These are phyloP conservation scores for Cladorrhinum sp. DNA, from an alignment of 2,329 filamentous ascomycete genomes.

Conservation along the genomic window DNA sequence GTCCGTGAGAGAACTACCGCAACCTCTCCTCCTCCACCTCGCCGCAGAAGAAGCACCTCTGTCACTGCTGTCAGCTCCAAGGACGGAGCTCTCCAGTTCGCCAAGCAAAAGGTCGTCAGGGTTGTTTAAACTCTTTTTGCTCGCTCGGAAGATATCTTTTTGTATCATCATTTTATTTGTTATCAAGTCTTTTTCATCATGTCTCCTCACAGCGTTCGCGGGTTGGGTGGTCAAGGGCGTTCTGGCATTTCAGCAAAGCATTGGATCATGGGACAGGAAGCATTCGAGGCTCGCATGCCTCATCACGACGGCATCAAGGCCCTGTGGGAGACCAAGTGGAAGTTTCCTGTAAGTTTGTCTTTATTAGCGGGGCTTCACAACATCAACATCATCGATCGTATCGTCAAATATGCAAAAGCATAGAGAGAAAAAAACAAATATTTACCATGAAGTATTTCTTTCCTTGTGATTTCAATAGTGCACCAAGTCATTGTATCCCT, in stretches of 20 bases:
- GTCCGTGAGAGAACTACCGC: constrained; percentile 23
- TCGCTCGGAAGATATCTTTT: constrained; percentile 12
- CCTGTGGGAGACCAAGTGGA: constrained; percentile 77
- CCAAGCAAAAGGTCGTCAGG: constrained; percentile 34
- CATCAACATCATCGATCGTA: background rate
- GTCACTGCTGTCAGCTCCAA: constrained; percentile 26
- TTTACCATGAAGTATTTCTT: background rate
- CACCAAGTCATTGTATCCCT: constrained; percentile 64
- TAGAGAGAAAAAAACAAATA: constrained; percentile 3
- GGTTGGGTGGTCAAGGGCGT: background rate
- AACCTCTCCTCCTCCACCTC: constrained; percentile 14
- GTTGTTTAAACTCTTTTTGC: constrained; percentile 21
- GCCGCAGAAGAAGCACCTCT: constrained; percentile 24
- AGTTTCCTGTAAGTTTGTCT: constrained; percentile 53
- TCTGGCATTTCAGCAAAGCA: constrained; percentile 16
- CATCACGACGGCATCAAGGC: constrained; percentile 59
- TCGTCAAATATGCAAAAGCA: constrained; percentile 4
- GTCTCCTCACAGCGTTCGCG: constrained; percentile 29
- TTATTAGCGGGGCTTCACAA: background rate
- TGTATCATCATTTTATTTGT: background rate
- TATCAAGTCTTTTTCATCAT: constrained; percentile 23
- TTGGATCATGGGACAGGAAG: constrained; percentile 45
- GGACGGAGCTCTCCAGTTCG: constrained; percentile 30
- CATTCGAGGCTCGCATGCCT: constrained; percentile 46
- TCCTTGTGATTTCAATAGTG: constrained; percentile 37